Conservation (phyloP, 148 eudicot genomes). For the Rhododendron henanense region DNA sequence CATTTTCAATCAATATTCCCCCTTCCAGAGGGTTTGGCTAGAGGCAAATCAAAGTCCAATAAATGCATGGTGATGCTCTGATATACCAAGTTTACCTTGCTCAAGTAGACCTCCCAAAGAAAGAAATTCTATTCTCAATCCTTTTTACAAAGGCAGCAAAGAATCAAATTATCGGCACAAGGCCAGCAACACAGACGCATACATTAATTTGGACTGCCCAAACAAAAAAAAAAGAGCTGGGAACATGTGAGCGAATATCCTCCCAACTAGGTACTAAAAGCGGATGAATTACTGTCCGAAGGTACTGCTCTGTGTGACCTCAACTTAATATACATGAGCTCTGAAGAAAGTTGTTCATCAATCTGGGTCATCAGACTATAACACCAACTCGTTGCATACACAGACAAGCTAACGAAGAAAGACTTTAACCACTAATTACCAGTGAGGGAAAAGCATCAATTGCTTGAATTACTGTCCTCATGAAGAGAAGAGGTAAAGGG, state of each 20-base stretch:
- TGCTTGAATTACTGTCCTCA: conserved; percentile 97
- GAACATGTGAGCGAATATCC: neutral
- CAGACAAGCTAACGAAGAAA: neutral
- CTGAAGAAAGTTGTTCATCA: neutral
- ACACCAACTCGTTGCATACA: neutral
- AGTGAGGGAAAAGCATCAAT: conserved; percentile 87
- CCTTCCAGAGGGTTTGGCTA: neutral
- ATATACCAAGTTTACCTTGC: neutral
- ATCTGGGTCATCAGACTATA: neutral
- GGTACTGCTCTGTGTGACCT: neutral
- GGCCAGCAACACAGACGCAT: neutral
- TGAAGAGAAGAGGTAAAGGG: conserved; percentile 86
- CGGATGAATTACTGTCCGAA: neutral
- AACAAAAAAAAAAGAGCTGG: neutral
- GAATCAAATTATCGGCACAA: neutral
- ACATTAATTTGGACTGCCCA: neutral
- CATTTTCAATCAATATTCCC: neutral
- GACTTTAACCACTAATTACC: conserved; percentile 37
- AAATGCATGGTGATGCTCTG: neutral
- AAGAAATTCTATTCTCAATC: neutral
- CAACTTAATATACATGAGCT: neutral
- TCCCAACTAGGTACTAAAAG: neutral
- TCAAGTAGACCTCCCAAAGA: neutral
- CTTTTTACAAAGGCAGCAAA: neutral
- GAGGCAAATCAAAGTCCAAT: neutral